Percentiles rank a stretch among this genome's conserved stretches.
phyloP scores from a whole-genome alignment of 2,329 filamentous ascomycete species.

The Fusarium sp. region DNA sequence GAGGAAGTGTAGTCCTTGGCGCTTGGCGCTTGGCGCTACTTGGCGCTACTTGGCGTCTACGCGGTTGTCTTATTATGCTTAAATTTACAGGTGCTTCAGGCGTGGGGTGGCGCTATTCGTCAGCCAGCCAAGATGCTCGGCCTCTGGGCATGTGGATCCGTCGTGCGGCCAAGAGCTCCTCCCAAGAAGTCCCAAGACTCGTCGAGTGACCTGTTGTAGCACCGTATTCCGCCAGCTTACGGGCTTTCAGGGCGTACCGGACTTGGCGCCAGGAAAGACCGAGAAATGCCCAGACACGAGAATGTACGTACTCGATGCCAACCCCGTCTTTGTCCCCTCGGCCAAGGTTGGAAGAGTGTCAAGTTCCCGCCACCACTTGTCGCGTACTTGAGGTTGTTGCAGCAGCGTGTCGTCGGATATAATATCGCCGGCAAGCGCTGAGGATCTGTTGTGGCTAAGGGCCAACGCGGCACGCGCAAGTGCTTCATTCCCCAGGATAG shows the following conservation, averaged over 20 bases:
- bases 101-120: conserved; percentile 12
- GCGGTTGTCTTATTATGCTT: conserved; percentile 29
- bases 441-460: background rate
- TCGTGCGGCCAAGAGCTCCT: conserved; percentile 2
- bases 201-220: conserved; percentile 7
- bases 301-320: background rate
- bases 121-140: conserved; percentile 21
- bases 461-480: background rate
- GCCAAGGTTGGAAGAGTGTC: background rate
- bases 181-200: background rate
- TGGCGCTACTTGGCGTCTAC: conserved; percentile 28
- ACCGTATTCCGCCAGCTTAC: background rate
- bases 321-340: background rate
- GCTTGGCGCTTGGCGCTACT: conserved; percentile 31
- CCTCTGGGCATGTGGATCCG: conserved; percentile 15
- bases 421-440: background rate
- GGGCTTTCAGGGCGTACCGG: conserved; percentile 5
- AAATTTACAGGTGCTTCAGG: conserved; percentile 2
- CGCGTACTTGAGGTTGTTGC: background rate
- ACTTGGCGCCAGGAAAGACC: conserved; percentile 7
- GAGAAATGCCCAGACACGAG: conserved; percentile 7
- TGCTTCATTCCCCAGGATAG: background rate
- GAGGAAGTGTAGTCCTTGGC: conserved; percentile 32
- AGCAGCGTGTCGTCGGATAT: background rate
- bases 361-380: background rate